Conservation (phyloP, 1,284 basidiomycete genomes). For the Rhodotorula sp. region DNA sequence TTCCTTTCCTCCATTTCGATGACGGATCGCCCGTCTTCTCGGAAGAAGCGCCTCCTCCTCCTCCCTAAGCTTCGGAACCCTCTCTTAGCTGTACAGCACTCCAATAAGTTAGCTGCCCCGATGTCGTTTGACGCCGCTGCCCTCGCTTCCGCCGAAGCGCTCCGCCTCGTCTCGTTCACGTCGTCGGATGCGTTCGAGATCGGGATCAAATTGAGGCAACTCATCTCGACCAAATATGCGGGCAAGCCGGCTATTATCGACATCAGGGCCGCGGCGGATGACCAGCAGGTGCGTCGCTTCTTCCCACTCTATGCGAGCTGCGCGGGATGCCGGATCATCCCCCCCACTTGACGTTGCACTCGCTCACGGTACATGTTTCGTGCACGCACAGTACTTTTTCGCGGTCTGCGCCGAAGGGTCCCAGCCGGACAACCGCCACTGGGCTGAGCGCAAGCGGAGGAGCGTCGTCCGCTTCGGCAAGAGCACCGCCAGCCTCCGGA, state of each 20-base stretch:
- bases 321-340: not conserved
- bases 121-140: constrained; percentile 14
- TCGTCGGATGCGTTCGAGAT: constrained; percentile 37
- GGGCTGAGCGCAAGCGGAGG: constrained; percentile 35
- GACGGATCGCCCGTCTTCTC: too few relatives aligned
- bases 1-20: too few relatives aligned
- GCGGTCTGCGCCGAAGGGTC: constrained; percentile 26
- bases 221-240: constrained; percentile 16
- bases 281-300: constrained; percentile 4
- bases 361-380: not conserved
- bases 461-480: constrained; percentile 35
- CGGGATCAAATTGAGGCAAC: constrained; percentile 22
- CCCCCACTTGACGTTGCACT: not conserved
- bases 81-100: not conserved
- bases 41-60: not conserved
- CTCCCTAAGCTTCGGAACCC: not conserved
- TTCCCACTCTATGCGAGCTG: not conserved
- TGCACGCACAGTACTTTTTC: constrained; percentile 31
- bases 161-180: constrained; percentile 36
- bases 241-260: constrained; percentile 35
- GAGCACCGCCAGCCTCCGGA: constrained; percentile 13
- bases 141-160: constrained; percentile 7
- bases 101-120: not conserved
- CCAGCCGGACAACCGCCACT: constrained; percentile 30
- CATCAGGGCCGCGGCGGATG: constrained; percentile 31